Conservation (phyloP, 2,329 filamentous ascomycete genomes). For the Diaporthe sp. region DNA sequence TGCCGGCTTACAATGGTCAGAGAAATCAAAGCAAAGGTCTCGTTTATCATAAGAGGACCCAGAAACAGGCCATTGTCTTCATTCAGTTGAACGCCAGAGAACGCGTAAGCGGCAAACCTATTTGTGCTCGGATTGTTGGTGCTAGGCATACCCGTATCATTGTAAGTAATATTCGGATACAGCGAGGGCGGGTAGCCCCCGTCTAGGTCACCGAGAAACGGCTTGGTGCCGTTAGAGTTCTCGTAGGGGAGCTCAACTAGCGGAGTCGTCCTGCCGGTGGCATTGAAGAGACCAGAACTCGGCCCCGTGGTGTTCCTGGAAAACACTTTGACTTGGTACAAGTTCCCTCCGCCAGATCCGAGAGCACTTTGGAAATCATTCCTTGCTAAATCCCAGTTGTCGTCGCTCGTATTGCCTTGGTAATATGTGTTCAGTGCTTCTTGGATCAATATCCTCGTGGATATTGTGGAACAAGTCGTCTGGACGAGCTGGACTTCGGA, state of each 20-base stretch:
- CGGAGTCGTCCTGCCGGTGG: slow-evolving; percentile 66
- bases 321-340: slow-evolving; percentile 82
- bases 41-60: slow-evolving; percentile 81
- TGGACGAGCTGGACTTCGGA: slow-evolving; percentile 85
- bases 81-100: slow-evolving; percentile 64
- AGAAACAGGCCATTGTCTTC: slow-evolving; percentile 75
- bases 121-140: slow-evolving; percentile 56
- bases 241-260: slow-evolving; percentile 74
- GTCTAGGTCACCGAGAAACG: slow-evolving; percentile 72
- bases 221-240: slow-evolving; percentile 68
- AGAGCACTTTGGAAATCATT: slow-evolving; percentile 82
- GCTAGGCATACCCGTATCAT: slow-evolving; percentile 58
- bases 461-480: slow-evolving; percentile 79
- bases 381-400: slow-evolving; percentile 73
- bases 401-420: slow-evolving; percentile 64
- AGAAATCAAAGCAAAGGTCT: slow-evolving; percentile 81
- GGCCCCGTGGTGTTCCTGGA: slow-evolving; percentile 75
- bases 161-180: slow-evolving; percentile 85
- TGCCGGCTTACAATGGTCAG: slow-evolving; percentile 69
- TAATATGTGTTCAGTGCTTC: slow-evolving; percentile 66
- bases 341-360: slow-evolving; percentile 64
- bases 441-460: slow-evolving; percentile 75
- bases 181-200: slow-evolving; percentile 80
- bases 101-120: slow-evolving; percentile 62
- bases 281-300: slow-evolving; percentile 71